Base-by-base conservation (phyloP, 805 yeast genomes). In the Debaryomyces prosopidis region DNA sequence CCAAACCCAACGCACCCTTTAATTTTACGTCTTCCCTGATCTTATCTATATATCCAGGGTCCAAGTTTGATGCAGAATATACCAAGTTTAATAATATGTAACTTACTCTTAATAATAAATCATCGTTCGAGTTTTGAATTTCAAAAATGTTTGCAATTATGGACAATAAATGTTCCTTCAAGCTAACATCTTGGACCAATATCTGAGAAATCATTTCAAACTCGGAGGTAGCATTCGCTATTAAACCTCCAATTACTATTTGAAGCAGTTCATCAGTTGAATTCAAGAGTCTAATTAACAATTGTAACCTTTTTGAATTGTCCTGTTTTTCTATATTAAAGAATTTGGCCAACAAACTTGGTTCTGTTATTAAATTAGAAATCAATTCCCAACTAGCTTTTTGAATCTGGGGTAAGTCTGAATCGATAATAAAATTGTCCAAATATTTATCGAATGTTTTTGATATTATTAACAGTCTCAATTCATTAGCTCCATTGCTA, bases 341-440 rank as follows among this genome's bases (percentile, higher is more conserved):
- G 53, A 85, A 76, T 48, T 80, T 79, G 1, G 80, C 82, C 28
- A 80, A 62, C 56, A 69, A 44, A 5, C 48, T 38, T 0, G 76
- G 76, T 20, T 60, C 63, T 32, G 45, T 67, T 56, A 82, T 75
- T 39, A 86, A 59, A 57, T 87, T 87, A 47, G 85, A 77, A 8
- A 85, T 60, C 14, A 87, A 72, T 55, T 87, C 90, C 62, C 86
- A 69, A 0, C 83, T 53, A 0, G 88, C 81, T 40, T 79, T 68
- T 57, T 84, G 88, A 3, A 87, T 60, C 43, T 71, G 59, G 1
- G 65, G 54, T 2, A 46, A 37, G 43, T 79, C 75, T 1, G 65
- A 47, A 9, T 70, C 75, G 7, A 69, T 47, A 9, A 71, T 60
- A 40, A 69, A 63, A 27, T 75, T 73, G 46, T 78, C 72, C 15